Evolutionary conservation across 1,284 basidiomycete species (phyloP), one percentile per base, ranked within the genome.

Genomic region (Cystobasidiaceae sp.): DNA sequence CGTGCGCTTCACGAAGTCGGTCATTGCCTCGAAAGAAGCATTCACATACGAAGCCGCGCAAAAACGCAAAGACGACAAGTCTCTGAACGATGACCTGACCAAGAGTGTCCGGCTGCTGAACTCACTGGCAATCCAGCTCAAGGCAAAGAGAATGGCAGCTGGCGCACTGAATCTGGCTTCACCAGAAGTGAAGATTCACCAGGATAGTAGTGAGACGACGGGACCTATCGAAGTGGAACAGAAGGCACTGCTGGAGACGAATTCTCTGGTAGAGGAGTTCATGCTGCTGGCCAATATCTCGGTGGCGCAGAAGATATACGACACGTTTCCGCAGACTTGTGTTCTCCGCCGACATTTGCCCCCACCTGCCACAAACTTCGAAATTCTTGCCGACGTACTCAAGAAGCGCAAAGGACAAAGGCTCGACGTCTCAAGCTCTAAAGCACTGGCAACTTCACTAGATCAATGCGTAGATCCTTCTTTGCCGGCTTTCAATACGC

Each of bases 1-100:
- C 68, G 89, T 93, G 39, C 83, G 90, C 56, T 98, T 96, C 75
- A 89, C 86, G 30, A 98, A 98, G 78, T 94, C 91, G 1, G 93
- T 98, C 30, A 99, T 98, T 71, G 88, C 91, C 4, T 93, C 90
- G 25, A 98, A 97, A 75, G 88, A 88, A 46, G 93, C 96, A 0
- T 98, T 98, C 78, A 97, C 94, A 3, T 98, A 98, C 73, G 92
- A 93, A 74, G 93, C 93, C 67, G 96, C 96, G 0, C 96, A 99
- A 76, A 81, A 88, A 43, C 85, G 93, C 43, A 96, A 96, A 76
- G 94, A 98, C 74, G 89, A 97, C 78, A 90, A 90, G 50, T 82
- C 85, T 33, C 81, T 84, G 34, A 84, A 84, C 59, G 94, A 99
- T 75, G 84, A 86, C 0, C 80, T 97, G n/a, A 93, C 93, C 0